phyloP scores from a whole-genome alignment of 441 rosid species.

The Euphorbia celastroides region DNA sequence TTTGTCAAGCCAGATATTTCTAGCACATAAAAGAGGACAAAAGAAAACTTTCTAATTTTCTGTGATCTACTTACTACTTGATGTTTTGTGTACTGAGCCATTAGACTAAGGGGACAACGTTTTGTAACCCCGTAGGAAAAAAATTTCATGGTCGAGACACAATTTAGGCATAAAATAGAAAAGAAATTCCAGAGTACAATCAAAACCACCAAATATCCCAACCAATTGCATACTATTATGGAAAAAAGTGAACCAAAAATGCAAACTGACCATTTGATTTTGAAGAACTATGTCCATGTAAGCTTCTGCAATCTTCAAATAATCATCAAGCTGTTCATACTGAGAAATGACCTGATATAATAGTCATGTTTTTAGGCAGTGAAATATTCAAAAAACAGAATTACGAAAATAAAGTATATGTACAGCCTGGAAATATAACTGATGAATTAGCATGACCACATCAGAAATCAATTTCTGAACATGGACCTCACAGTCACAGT shows the following conservation, averaged over 20 bases:
- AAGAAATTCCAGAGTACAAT: not conserved
- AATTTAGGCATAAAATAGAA: not conserved
- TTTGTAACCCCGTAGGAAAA: constrained; percentile 10
- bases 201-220: constrained; percentile 6
- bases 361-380: constrained; percentile 3
- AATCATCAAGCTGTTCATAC: constrained; percentile 56
- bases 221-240: constrained; percentile 12
- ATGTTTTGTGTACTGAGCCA: not conserved
- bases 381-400: constrained; percentile 17
- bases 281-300: constrained; percentile 74
- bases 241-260: constrained; percentile 2
- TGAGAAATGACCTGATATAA: constrained; percentile 48
- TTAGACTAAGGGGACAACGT: not conserved
- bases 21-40: not conserved
- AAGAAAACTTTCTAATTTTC: not conserved
- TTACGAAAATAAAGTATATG: not conserved
- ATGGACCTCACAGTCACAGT: not conserved
- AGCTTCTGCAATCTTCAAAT: constrained; percentile 73
- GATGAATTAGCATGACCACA: not conserved
- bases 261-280: constrained; percentile 59
- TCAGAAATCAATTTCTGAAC: constrained; percentile 2
- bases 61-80: not conserved
- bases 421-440: not conserved
- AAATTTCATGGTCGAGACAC: not conserved
- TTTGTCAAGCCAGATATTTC: not conserved